Conservation (phyloP, 2,329 filamentous ascomycete species). For the Thielaviopsis cerberus region DNA sequence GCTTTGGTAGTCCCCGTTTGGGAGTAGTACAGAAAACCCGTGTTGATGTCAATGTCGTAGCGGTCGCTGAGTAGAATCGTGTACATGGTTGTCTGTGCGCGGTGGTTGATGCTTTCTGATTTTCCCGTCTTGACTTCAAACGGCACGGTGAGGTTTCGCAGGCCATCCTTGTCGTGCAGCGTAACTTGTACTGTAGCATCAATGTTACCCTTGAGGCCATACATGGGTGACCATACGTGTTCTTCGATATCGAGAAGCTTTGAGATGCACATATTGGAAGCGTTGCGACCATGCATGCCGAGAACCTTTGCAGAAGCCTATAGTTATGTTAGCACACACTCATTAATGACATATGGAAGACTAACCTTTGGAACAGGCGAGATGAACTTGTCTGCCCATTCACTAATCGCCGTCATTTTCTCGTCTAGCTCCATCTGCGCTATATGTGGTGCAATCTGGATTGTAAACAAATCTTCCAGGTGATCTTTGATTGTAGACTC, state of each 20-base stretch:
- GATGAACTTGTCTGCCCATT: conserved; percentile 73
- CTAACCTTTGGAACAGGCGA: conserved; percentile 47
- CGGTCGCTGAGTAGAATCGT: conserved; percentile 82
- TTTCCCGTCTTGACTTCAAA: conserved; percentile 93
- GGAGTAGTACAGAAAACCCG: conserved; percentile 87
- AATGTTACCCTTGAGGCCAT: conserved; percentile 91
- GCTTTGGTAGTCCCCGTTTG: conserved; percentile 74
- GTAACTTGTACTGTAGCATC: conserved; percentile 86
- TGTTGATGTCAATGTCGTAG: conserved; percentile 81
- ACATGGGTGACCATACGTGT: conserved; percentile 95
- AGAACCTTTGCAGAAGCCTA: conserved; percentile 54
- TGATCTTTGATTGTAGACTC: conserved; percentile 54
- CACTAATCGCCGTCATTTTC: conserved; percentile 64
- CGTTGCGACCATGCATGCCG: conserved; percentile 52
- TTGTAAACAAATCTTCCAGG: conserved; percentile 75
- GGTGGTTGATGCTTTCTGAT: conserved; percentile 62
- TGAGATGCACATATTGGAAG: conserved; percentile 65
- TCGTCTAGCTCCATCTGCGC: conserved; percentile 64
- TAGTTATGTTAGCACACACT: conserved; percentile 16
- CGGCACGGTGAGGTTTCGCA: conserved; percentile 61
- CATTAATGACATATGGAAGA: conserved; percentile 3
- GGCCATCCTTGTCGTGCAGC: conserved; percentile 50
- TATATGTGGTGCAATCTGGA: conserved; percentile 53
- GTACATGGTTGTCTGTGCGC: conserved; percentile 87
- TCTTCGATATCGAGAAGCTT: conserved; percentile 94